Evolutionary conservation across 106 monocot species (phyloP).

Genomic region (Narthecium ossifragum): DNA sequence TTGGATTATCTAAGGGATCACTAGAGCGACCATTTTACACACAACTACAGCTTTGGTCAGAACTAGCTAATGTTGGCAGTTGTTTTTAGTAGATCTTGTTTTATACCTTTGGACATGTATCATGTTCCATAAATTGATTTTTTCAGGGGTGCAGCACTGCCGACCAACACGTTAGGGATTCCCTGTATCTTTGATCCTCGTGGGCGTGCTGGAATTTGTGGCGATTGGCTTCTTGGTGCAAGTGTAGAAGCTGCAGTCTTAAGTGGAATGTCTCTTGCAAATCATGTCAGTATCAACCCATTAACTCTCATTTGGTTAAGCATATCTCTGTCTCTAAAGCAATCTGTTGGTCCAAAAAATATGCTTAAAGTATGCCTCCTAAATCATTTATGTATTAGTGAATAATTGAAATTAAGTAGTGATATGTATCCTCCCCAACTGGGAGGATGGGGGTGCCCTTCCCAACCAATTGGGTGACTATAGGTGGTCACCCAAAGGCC

Average conservation of each 20-base stretch:
- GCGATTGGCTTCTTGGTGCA: constrained; percentile 96
- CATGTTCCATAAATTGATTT: constrained; percentile 3
- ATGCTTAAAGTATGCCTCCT: neutral
- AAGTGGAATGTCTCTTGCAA: constrained; percentile 77
- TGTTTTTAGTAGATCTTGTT: neutral
- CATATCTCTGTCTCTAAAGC: too few species aligned
- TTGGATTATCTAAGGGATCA: constrained; percentile 64
- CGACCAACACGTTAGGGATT: constrained; percentile 64
- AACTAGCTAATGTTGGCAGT: neutral
- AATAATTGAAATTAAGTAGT: too few species aligned
- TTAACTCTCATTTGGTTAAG: neutral
- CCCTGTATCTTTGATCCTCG: constrained; percentile 84
- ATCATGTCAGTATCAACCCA: constrained; percentile 55
- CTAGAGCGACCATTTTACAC: constrained; percentile 68
- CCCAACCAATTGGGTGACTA: too few species aligned
- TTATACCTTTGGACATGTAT: neutral
- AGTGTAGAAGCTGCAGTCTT: constrained; percentile 83
- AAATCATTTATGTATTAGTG: too few species aligned
- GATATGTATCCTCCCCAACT: too few species aligned
- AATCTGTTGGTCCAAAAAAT: too few species aligned
- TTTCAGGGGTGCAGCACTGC: constrained; percentile 88
- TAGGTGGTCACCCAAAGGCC: too few species aligned
- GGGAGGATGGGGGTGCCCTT: too few species aligned
- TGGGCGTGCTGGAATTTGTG: constrained; percentile 95
- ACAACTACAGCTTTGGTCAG: constrained; percentile 75